Conservation (phyloP, 208 protist species). For the Angomonas ambiguus region DNA sequence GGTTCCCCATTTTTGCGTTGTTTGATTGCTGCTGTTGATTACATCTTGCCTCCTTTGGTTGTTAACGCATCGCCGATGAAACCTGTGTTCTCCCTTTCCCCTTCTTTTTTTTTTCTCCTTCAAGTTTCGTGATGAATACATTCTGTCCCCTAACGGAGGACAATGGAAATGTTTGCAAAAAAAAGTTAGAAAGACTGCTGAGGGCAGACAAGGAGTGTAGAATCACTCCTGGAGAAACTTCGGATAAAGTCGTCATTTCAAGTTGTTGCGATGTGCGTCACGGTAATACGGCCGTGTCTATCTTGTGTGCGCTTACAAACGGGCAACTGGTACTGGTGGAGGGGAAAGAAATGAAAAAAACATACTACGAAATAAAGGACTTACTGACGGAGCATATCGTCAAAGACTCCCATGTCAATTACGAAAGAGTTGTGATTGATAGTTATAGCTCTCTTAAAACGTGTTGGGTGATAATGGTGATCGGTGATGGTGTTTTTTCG, state of each 20-base stretch:
- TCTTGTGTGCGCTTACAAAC: background rate
- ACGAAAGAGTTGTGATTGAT: background rate
- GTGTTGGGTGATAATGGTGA: background rate
- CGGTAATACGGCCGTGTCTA: background rate
- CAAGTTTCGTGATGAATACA: background rate
- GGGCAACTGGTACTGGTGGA: background rate
- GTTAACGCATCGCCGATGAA: constrained; percentile 1
- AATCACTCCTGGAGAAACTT: background rate
- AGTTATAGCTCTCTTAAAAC: background rate
- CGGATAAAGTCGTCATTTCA: background rate
- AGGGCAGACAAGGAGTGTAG: background rate
- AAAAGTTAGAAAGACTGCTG: background rate
- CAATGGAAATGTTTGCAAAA: background rate
- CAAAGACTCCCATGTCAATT: background rate
- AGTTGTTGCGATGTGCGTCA: background rate
- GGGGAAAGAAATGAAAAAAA: background rate
- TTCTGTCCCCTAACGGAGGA: background rate
- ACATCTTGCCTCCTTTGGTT: constrained; percentile 11
- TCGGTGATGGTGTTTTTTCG: background rate
- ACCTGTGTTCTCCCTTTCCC: constrained; percentile 13
- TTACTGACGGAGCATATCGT: background rate
- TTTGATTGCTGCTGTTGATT: constrained; percentile 1
- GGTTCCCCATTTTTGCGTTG: background rate
- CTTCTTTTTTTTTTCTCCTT: constrained; percentile 10
- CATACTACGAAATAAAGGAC: background rate